A percentile compares a stretch with the other conserved stretches of the same genome.
Evolutionary conservation across 2,329 filamentous ascomycete genomes (phyloP).

Genomic region (Aspergillus viridinutans): DNA sequence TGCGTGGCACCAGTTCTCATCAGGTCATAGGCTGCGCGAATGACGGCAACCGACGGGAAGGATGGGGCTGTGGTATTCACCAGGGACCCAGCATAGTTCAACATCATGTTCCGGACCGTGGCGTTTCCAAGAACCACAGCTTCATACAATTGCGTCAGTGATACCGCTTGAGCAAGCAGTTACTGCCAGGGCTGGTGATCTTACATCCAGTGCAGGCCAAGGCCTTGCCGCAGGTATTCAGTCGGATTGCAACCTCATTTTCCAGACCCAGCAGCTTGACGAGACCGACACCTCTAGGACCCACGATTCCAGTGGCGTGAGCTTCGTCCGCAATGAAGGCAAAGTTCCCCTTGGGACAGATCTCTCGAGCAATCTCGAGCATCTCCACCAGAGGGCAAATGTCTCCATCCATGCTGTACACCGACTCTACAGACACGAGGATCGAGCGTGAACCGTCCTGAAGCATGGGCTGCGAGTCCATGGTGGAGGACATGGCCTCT

Average conservation of each 20-base stretch:
- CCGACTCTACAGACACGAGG: constrained; percentile 39
- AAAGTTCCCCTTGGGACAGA: constrained; percentile 30
- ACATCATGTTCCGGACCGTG: constrained; percentile 53
- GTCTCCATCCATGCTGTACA: constrained; percentile 51
- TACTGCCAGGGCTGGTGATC: not conserved
- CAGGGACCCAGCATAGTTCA: constrained; percentile 64
- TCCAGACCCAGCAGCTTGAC: constrained; percentile 42
- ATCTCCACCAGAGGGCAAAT: constrained; percentile 38
- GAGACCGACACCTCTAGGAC: constrained; percentile 38
- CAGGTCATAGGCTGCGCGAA: constrained; percentile 1
- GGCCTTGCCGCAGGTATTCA: constrained; percentile 45
- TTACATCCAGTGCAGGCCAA: constrained; percentile 56
- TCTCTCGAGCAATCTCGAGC: constrained; percentile 32
- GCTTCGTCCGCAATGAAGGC: constrained; percentile 40
- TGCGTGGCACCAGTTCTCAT: not conserved
- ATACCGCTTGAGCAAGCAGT: not conserved
- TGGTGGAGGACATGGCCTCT: not conserved
- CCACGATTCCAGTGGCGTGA: constrained; percentile 43
- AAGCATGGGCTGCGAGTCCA: constrained; percentile 7
- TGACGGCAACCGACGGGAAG: constrained; percentile 45
- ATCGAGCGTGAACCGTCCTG: constrained; percentile 30
- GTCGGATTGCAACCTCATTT: constrained; percentile 35
- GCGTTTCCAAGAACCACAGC: constrained; percentile 55
- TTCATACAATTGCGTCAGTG: constrained; percentile 24
- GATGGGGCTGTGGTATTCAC: constrained; percentile 65